Evolutionary conservation across 1,139 yeast species (phyloP).

Genomic region (Magnusiomyces fungicola): DNA sequence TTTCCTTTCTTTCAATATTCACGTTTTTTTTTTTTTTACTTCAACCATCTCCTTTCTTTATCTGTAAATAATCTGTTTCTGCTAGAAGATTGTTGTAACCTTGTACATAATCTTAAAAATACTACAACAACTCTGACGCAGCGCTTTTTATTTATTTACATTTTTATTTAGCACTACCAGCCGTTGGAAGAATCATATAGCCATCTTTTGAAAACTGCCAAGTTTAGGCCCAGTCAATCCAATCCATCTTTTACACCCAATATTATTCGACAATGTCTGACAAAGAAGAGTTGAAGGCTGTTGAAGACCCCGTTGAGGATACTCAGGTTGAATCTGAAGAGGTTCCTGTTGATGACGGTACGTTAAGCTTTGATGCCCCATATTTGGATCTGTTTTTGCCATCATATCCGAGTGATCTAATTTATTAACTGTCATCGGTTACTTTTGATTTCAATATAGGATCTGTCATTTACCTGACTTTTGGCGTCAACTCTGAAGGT

Average conservation of each 20-base stretch:
- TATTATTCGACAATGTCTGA: neutral
- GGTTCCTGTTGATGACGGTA: too few relatives aligned
- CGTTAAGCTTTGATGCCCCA: too few relatives aligned
- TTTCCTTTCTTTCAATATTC: neutral
- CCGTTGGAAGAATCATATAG: too few relatives aligned
- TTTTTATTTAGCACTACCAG: too few relatives aligned
- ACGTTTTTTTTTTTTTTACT: too few relatives aligned
- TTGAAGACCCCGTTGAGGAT: neutral
- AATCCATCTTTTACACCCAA: neutral
- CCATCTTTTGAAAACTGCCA: too few relatives aligned
- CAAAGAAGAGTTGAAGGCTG: neutral
- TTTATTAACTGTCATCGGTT: neutral
- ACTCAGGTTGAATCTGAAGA: too few relatives aligned
- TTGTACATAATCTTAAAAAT: neutral
- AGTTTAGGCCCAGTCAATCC: too few relatives aligned
- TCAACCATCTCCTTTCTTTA: neutral
- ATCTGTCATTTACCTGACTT: neutral
- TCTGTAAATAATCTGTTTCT: neutral
- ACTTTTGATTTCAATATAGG: neutral
- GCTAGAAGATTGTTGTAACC: neutral
- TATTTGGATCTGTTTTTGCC: too few relatives aligned
- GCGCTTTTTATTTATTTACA: neutral
- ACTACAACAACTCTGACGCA: neutral
- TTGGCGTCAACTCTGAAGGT: constrained; percentile 1
- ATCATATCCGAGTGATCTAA: too few relatives aligned